Conservation (phyloP, 1,139 yeast genomes). For the Nakaseomyces nivariensis region DNA sequence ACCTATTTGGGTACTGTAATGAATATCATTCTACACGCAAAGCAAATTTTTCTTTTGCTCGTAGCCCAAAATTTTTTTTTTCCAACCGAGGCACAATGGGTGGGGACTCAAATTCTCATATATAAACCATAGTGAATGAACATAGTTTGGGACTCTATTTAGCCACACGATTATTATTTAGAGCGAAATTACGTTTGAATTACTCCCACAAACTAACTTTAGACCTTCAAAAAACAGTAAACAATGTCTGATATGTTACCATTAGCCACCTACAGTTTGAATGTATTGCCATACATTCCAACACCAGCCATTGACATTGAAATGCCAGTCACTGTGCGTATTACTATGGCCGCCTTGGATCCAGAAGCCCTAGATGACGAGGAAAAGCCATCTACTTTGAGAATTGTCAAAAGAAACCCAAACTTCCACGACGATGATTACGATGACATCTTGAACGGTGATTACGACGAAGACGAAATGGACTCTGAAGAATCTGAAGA, state of each 20-base stretch:
- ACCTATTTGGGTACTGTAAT: neutral
- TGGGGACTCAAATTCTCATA: too few species aligned
- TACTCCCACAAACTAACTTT: neutral
- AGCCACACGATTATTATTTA: too few species aligned
- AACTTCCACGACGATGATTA: slow-evolving; percentile 40
- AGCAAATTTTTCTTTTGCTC: neutral
- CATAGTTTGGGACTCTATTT: too few species aligned
- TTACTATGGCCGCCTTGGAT: slow-evolving; percentile 93
- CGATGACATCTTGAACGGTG: slow-evolving; percentile 41
- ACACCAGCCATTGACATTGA: slow-evolving; percentile 79
- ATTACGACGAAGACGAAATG: slow-evolving; percentile 44
- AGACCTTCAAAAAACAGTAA: neutral
- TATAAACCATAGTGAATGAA: too few species aligned
- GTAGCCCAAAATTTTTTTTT: neutral
- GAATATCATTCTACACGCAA: neutral
- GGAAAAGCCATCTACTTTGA: slow-evolving; percentile 76
- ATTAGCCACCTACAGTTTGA: slow-evolving; percentile 75
- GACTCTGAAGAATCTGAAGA: slow-evolving; percentile 37
- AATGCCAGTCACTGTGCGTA: slow-evolving; percentile 78
- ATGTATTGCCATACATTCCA: slow-evolving; percentile 77
- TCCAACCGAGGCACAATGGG: too few species aligned
- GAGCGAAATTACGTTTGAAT: too few species aligned
- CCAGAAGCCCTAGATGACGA: slow-evolving; percentile 77
- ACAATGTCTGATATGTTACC: slow-evolving; percentile 65
- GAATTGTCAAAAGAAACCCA: slow-evolving; percentile 69